Evolutionary conservation across 768 basidiomycete genomes (phyloP).

Genomic region (Lentinus tigrinus): DNA sequence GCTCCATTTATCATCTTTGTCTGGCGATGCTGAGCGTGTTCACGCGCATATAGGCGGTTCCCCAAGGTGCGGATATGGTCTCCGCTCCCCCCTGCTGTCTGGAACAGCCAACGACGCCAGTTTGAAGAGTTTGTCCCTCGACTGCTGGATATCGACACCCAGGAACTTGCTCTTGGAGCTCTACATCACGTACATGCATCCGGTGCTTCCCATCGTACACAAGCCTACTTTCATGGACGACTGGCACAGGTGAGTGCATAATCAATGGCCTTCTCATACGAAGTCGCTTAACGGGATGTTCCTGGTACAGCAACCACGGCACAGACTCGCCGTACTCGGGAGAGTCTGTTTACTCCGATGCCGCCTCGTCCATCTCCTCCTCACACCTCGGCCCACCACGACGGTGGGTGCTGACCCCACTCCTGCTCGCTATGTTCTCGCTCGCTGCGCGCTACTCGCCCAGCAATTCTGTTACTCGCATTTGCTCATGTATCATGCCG

Average conservation of each 20-base stretch:
- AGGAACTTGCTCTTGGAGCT: slow-evolving; percentile 71
- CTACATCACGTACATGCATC: slow-evolving; percentile 83
- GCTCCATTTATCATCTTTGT: background rate
- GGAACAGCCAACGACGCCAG: slow-evolving; percentile 24
- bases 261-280: background rate
- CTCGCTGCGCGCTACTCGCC: slow-evolving; percentile 72
- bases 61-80: slow-evolving; percentile 92
- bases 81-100: slow-evolving; percentile 38
- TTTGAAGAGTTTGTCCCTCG: slow-evolving; percentile 39
- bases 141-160: slow-evolving; percentile 57
- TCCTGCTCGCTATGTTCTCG: slow-evolving; percentile 83
- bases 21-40: background rate
- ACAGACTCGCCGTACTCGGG: slow-evolving; percentile 33
- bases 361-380: slow-evolving; percentile 23
- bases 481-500: too few relatives aligned
- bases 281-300: background rate
- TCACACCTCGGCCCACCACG: slow-evolving; percentile 41
- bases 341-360: slow-evolving; percentile 24
- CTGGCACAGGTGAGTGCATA: slow-evolving; percentile 40
- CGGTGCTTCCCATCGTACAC: slow-evolving; percentile 74
- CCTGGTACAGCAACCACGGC: slow-evolving; percentile 17
- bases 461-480: too few relatives aligned
- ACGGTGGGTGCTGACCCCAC: slow-evolving; percentile 56
- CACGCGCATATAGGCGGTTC: slow-evolving; percentile 58
- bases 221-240: slow-evolving; percentile 66